These are phyloP conservation scores for Tetraselmis striata DNA, from an alignment of 139 green algal species.

Conservation along the genomic window DNA sequence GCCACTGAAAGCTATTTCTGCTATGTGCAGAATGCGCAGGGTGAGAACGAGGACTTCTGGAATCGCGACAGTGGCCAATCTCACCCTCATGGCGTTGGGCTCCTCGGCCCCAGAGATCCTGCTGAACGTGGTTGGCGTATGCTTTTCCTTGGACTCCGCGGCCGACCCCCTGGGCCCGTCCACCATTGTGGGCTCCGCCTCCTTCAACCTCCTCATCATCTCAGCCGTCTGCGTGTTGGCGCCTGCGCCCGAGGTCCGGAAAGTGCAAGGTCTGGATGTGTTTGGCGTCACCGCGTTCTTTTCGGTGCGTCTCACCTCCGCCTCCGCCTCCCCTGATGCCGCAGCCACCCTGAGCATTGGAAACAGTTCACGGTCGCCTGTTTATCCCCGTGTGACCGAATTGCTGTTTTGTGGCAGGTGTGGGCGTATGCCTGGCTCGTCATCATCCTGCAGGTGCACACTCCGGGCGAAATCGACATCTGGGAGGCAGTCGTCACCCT, in stretches of 20 bases:
- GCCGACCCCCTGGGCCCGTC: constrained; percentile 9
- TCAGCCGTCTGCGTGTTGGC: constrained; percentile 12
- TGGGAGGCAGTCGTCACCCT: not conserved
- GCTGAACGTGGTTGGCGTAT: constrained; percentile 17
- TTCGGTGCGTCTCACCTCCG: not conserved
- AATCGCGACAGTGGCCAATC: constrained; percentile 41
- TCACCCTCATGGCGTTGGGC: constrained; percentile 39
- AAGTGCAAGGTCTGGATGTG: not conserved
- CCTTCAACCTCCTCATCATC: constrained; percentile 26
- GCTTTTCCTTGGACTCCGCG: not conserved
- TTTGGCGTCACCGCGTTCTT: constrained; percentile 9
- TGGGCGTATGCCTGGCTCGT: constrained; percentile 11
- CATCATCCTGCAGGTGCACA: constrained; percentile 4
- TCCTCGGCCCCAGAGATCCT: constrained; percentile 41
- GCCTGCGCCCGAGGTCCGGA: not conserved
- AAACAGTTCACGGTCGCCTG: too few species aligned
- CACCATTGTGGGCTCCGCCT: constrained; percentile 22
- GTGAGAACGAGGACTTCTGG: constrained; percentile 19
- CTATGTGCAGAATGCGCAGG: not conserved
- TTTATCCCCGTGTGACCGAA: too few species aligned
- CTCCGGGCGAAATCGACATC: not conserved
- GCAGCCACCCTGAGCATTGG: too few species aligned
- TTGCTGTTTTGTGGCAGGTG: not conserved
- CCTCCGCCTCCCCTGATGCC: too few species aligned
- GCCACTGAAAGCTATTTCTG: too few species aligned